Evolutionary conservation across 495 filamentous ascomycete genomes (phyloP).

Genomic region (Evansstolkia leycettana): DNA sequence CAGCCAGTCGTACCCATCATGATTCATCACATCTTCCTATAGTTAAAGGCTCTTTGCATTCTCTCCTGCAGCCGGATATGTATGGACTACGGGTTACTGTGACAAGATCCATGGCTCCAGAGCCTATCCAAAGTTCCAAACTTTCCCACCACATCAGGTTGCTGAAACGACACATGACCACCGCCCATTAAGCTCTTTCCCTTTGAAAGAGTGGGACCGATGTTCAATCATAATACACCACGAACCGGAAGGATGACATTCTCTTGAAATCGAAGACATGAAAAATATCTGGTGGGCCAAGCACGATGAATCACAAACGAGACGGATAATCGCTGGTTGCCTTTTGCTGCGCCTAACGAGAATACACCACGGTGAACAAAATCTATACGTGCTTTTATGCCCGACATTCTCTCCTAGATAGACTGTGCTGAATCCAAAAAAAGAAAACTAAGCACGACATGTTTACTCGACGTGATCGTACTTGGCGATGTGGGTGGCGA

Average conservation of each 20-base stretch:
- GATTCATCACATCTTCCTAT: too few species aligned
- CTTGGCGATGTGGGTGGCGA: conserved; percentile 56
- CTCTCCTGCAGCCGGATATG: too few species aligned
- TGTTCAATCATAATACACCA: background rate
- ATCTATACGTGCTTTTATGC: conserved; percentile 17
- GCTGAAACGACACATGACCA: too few species aligned
- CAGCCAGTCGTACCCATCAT: too few species aligned
- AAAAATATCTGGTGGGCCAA: background rate
- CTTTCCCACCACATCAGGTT: too few species aligned
- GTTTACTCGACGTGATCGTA: conserved; percentile 38
- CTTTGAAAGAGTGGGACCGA: too few species aligned
- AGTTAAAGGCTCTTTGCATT: too few species aligned
- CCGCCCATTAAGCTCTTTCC: too few species aligned
- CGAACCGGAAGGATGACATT: background rate
- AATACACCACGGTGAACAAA: conserved; percentile 9
- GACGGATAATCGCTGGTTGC: conserved; percentile 4
- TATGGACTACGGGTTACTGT: too few species aligned
- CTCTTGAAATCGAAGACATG: background rate
- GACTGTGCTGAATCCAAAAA: conserved; percentile 4
- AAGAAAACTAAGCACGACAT: conserved; percentile 1
- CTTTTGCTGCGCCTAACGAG: conserved; percentile 5
- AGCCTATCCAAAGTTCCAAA: too few species aligned
- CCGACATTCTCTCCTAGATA: conserved; percentile 3
- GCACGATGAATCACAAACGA: background rate
- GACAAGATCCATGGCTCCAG: too few species aligned